phyloP scores from a whole-genome alignment of 2,329 filamentous ascomycete genomes.

The Fusarium sarcochroum region DNA sequence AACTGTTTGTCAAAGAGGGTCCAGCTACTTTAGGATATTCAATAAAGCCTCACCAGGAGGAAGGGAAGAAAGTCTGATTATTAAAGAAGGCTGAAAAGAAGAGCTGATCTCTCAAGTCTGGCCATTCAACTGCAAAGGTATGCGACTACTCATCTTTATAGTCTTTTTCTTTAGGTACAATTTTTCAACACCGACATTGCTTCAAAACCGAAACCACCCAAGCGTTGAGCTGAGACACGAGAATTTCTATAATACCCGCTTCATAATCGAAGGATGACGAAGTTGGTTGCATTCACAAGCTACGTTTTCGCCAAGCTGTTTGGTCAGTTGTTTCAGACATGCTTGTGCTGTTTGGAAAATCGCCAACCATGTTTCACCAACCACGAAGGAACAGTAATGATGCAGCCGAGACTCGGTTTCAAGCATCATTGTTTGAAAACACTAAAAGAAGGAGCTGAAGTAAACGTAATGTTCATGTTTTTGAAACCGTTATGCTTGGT shows the following conservation, averaged over 20 bases:
- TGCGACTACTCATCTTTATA: conserved; percentile 14
- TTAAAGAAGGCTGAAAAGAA: neutral
- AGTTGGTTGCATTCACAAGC: neutral
- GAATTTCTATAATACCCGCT: neutral
- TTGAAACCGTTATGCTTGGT: conserved; percentile 16
- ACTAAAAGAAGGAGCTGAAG: neutral
- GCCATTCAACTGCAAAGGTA: neutral
- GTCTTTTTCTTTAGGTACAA: neutral
- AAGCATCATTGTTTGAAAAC: neutral
- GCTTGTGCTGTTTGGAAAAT: neutral
- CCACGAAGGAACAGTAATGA: neutral
- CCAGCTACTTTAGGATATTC: conserved; percentile 2
- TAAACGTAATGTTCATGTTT: neutral
- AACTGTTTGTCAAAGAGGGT: conserved; percentile 6
- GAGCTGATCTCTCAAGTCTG: conserved; percentile 3
- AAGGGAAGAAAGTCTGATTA: neutral
- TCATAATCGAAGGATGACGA: neutral
- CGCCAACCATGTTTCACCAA: conserved; percentile 16
- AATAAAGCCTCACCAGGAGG: conserved; percentile 24
- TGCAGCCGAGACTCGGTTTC: conserved; percentile 3
- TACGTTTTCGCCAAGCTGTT: conserved; percentile 8
- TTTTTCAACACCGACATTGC: neutral
- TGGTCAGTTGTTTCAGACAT: conserved; percentile 20
- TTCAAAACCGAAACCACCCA: conserved; percentile 4
- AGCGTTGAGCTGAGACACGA: conserved; percentile 3